phyloP scores from a whole-genome alignment of 1,284 basidiomycete species.

The Malassezia sp. region DNA sequence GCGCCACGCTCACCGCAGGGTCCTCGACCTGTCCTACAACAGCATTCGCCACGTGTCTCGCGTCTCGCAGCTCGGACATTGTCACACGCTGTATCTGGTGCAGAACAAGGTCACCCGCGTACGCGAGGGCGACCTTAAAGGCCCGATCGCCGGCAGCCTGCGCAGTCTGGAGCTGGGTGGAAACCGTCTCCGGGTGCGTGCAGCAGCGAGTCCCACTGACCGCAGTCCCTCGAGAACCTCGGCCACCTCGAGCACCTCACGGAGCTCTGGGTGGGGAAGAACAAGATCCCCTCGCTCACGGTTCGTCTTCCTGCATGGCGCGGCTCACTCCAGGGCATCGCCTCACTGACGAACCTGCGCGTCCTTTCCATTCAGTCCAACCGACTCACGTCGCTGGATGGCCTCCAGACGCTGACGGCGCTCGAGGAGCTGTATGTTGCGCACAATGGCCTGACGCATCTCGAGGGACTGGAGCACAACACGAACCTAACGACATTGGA shows the following conservation, averaged over 20 bases:
- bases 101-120: conserved; percentile 88
- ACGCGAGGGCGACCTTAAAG: conserved; percentile 52
- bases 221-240: conserved; percentile 72
- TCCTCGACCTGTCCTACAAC: conserved; percentile 90
- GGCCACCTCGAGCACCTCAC: conserved; percentile 71
- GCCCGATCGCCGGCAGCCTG: conserved; percentile 56
- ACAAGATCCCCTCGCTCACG: conserved; percentile 35
- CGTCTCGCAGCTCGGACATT: conserved; percentile 52
- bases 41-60: conserved; percentile 54
- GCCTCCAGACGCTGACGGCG: conserved; percentile 50
- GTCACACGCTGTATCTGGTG: conserved; percentile 78
- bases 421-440: conserved; percentile 87
- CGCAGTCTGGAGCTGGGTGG: conserved; percentile 83
- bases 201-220: not conserved
- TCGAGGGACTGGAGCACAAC: conserved; percentile 66
- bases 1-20: conserved; percentile 49
- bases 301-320: not conserved
- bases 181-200: conserved; percentile 68
- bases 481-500: conserved; percentile 69
- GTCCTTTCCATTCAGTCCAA: conserved; percentile 72
- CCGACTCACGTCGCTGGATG: conserved; percentile 76
- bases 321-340: conserved; percentile 10
- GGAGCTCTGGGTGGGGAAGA: conserved; percentile 88
- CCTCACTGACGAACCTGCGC: conserved; percentile 17
- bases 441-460: conserved; percentile 72